A percentile compares a stretch with the other conserved stretches of the same genome.
Evolutionary conservation across 139 green algal genomes (phyloP).

Genomic region (Chlorella sp.): DNA sequence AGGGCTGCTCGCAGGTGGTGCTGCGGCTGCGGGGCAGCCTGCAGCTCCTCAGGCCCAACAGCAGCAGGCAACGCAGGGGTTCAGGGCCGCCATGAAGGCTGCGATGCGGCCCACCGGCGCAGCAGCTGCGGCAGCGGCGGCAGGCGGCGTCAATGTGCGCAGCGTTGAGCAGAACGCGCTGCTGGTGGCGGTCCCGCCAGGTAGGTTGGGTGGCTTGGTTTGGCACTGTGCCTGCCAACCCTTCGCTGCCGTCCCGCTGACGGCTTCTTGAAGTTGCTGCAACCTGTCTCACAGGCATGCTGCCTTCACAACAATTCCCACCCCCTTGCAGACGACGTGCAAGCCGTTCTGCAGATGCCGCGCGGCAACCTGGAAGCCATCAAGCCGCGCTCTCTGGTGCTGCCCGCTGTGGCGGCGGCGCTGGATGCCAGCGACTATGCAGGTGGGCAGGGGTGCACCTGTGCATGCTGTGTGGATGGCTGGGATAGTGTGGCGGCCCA

Average conservation of each 20-base stretch:
- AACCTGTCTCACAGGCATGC: no score
- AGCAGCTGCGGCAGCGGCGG: constrained; percentile 1
- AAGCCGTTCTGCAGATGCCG: constrained; percentile 86
- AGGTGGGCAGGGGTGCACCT: neutral
- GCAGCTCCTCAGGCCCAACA: neutral
- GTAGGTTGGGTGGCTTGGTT: no score
- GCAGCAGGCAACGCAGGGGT: no score
- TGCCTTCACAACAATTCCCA: no score
- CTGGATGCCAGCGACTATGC: constrained; percentile 53
- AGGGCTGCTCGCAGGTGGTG: neutral
- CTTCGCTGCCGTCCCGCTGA: no score
- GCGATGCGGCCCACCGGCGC: constrained; percentile 76
- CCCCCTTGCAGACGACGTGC: constrained; percentile 28
- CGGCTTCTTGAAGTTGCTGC: no score
- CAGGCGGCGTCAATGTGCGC: constrained; percentile 58
- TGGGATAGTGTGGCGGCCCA: no score
- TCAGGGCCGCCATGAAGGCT: constrained; percentile 49
- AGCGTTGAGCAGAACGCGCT: constrained; percentile 71
- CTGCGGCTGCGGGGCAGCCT: no score
- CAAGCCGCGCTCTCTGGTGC: constrained; percentile 81
- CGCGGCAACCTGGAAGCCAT: constrained; percentile 95
- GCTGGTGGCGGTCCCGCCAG: constrained; percentile 65
- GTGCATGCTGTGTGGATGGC: no score
- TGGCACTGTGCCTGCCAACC: no score
- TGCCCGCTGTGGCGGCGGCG: constrained; percentile 52